Base-by-base conservation (phyloP, 2,329 filamentous ascomycete genomes). In the Trichophyton benhamiae region DNA sequence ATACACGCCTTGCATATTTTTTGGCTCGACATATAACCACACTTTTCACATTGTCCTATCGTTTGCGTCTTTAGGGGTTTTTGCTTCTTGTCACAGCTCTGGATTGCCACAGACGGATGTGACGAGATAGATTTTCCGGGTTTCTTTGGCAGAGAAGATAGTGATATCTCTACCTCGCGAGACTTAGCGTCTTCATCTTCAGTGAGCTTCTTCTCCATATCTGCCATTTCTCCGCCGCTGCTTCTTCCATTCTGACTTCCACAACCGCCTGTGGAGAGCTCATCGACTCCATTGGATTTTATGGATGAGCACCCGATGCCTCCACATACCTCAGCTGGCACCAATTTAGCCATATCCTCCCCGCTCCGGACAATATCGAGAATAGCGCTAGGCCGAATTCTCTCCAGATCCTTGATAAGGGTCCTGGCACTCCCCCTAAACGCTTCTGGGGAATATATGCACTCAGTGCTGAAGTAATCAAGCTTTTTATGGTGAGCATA, bases 391-490 rank as follows among this genome's bases (percentile, higher is more conserved):
- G 94, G 92, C 1, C 94, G 82, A 6, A 99, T 89, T 67, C 88
- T 88, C 75, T 99, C 94, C 36, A 99, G 78, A 67, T 92, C 95
- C 77, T 99, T 99, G 74, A 99, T 96, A 62, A 99, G 77, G 27
- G 87, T 89, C 65, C 94, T 83, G 1, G 94, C 94, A 66, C 89
- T 96, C 2, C 94, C 94, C 63, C 94, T 83, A 71, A 99, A 99
- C 1, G 94, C 94, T 75, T 99, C 94, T 0, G 94, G 94, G 60
- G 90, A 96, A 78, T 99, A 99, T 63, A 99, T 91, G 78, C 94
- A 99, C 76, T 99, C 94, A 0, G 94, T 99, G 69, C 87, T 96
- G 76, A 99, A 99, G 76, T 99, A 99, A 72, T 97, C 91, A 65
- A 99, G 80, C 73, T 91, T 91, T 75, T 94, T 95, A 78, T 99